A percentile compares a stretch with the other conserved stretches of the same genome.
phyloP scores from a whole-genome alignment of 768 basidiomycete species.

The Lactarius trivialis region DNA sequence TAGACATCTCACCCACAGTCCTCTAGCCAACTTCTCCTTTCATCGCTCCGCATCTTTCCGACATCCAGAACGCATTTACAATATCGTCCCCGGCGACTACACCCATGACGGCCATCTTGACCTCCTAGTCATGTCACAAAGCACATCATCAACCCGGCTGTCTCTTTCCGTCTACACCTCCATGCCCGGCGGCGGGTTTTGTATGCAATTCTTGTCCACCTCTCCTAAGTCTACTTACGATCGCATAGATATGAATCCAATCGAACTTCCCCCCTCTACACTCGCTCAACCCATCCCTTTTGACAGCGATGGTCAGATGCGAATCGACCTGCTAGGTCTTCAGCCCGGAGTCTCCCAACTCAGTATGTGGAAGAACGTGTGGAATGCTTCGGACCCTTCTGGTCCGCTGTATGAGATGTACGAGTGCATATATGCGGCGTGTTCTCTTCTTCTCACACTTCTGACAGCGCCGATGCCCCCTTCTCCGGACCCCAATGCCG shows the following conservation, averaged over 20 bases:
- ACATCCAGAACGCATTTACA: constrained; percentile 55
- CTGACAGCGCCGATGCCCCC: constrained; percentile 38
- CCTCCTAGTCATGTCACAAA: constrained; percentile 77
- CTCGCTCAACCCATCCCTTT: constrained; percentile 78
- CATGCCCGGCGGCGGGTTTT: constrained; percentile 53
- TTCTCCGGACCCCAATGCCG: constrained; percentile 63
- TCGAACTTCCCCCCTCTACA: constrained; percentile 57
- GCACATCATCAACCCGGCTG: constrained; percentile 41
- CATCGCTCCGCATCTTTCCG: constrained; percentile 43
- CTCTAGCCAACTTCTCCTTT: constrained; percentile 53
- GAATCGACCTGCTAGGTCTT: constrained; percentile 76
- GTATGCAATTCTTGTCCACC: constrained; percentile 35
- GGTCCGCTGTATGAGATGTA: constrained; percentile 64
- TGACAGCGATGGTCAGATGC: constrained; percentile 84
- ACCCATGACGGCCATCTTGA: constrained; percentile 90
- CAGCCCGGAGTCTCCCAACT: constrained; percentile 38
- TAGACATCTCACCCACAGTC: neutral
- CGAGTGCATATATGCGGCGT: constrained; percentile 26
- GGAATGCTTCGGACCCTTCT: constrained; percentile 52
- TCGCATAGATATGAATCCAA: constrained; percentile 29
- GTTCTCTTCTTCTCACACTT: neutral
- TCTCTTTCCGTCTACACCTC: constrained; percentile 70
- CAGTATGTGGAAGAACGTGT: constrained; percentile 75
- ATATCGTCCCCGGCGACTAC: constrained; percentile 90
- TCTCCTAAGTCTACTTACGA: neutral